Evolutionary conservation across 116 monocot genomes (phyloP), one percentile per base, ranked within the genome.

Genomic region (Papilionanthe hybrid): DNA sequence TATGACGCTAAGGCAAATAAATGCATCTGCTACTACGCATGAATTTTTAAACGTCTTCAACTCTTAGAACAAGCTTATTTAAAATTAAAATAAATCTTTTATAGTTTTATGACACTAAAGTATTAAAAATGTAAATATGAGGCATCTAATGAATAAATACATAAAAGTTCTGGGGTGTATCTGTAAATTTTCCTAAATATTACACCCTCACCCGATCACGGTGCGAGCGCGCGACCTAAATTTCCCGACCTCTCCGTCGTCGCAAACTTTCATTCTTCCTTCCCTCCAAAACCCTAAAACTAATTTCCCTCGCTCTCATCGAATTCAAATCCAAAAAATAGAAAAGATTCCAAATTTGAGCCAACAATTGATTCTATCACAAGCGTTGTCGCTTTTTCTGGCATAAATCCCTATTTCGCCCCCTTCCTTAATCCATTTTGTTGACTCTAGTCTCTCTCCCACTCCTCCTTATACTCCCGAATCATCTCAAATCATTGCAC

Each of bases 271-370:
- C 71, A 22, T 32, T 15, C 65, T 25, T 15, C 42, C 13, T 79
- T 72, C 79, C 72, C 79, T 79, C 63, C 78, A 66, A 78, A 78
- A 67, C 78, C 66, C 63, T 66, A 78, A 67, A 37, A 78, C 17
- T 47, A 42, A 7, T 65, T 43, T 43, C 73, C 73, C 65, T 78
- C 65, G 55, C 55, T 44, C 7, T 66, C 15, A 19, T 9, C 27
- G 28, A 48, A 25, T 75, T 75, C 75, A 75, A 75, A 75, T 49
- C 23, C 27, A n/a, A 73, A 73, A n/a, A 73, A 53, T 4, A 53
- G 53, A 18, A 53, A 53, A 45, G 10, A 22, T 45, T 9, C n/a
- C 27, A 25, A 47, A 27, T 25, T 27, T 29, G 11, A 75, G 28
- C 15, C 13, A 22, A 37, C 37, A 25, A 48, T 50, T 75, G 49